Evolutionary conservation across 805 yeast genomes (phyloP).

Genomic region (Candida hungchunana): DNA sequence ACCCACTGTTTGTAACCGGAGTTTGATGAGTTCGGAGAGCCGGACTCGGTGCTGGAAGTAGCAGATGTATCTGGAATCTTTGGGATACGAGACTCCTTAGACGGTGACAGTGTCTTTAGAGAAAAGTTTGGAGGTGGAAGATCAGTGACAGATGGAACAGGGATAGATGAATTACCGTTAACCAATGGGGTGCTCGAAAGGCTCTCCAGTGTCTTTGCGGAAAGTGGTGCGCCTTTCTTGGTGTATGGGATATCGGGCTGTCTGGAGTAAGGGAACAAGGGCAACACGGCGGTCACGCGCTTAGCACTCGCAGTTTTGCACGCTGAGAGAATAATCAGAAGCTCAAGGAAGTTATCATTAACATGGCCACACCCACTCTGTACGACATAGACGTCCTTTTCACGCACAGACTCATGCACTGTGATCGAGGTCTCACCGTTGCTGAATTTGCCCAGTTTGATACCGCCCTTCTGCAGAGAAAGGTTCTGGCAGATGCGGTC

Average conservation of each 20-base stretch:
- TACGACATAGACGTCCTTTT: conserved; percentile 93
- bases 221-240: conserved; percentile 67
- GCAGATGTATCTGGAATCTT: conserved; percentile 36
- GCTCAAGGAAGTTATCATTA: conserved; percentile 94
- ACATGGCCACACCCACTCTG: conserved; percentile 81
- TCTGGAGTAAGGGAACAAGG: conserved; percentile 91
- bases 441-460: conserved; percentile 61
- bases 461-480: conserved; percentile 68
- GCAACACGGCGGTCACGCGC: conserved; percentile 91
- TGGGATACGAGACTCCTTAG: conserved; percentile 21
- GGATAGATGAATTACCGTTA: background rate
- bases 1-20: conserved; percentile 91
- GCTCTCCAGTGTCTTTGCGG: conserved; percentile 36
- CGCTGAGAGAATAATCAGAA: conserved; percentile 86
- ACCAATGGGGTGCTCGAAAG: conserved; percentile 46
- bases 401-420: conserved; percentile 85
- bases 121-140: conserved; percentile 12
- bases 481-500: conserved; percentile 70
- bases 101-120: conserved; percentile 3
- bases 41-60: too few relatives aligned
- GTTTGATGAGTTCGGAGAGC: conserved; percentile 33
- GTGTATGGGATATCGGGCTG: conserved; percentile 93
- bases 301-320: conserved; percentile 97
- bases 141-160: conserved; percentile 2
- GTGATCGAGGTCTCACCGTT: conserved; percentile 94